phyloP scores from a whole-genome alignment of 805 yeast species.

The Yueomyces sinensis region DNA sequence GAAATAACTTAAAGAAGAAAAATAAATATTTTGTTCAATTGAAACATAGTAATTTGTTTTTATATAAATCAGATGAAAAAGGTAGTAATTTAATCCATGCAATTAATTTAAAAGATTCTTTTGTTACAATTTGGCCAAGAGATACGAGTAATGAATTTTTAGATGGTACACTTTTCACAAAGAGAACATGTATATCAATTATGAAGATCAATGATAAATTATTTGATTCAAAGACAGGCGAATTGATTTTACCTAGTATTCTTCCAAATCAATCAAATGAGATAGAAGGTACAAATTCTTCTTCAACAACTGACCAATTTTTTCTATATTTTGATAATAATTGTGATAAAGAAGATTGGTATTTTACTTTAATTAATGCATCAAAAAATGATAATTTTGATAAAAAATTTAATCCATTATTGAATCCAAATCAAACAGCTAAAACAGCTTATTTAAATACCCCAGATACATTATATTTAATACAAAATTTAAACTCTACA shows the following conservation, averaged over 20 bases:
- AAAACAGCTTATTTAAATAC: constrained; percentile 61
- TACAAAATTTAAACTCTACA: constrained; percentile 65
- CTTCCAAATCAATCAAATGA: not conserved
- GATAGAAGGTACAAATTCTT: not conserved
- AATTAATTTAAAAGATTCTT: constrained; percentile 55
- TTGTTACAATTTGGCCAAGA: constrained; percentile 81
- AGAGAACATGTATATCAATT: constrained; percentile 66
- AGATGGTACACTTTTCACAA: constrained; percentile 73
- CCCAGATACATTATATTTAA: constrained; percentile 55
- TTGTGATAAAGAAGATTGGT: constrained; percentile 85
- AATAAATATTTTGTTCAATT: constrained; percentile 58
- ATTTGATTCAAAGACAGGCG: constrained; percentile 7
- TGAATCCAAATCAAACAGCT: constrained; percentile 57
- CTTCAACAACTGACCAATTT: constrained; percentile 20
- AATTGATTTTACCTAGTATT: not conserved
- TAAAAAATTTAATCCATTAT: constrained; percentile 15
- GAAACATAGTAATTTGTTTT: constrained; percentile 77
- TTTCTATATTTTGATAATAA: constrained; percentile 69
- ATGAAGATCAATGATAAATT: constrained; percentile 30
- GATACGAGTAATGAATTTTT: constrained; percentile 25
- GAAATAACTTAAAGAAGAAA: constrained; percentile 27
- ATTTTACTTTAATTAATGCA: constrained; percentile 71
- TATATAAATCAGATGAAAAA: constrained; percentile 53
- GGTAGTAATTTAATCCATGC: constrained; percentile 52
- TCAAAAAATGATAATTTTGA: constrained; percentile 30